Base-by-base conservation (phyloP, 2,329 filamentous ascomycete species). In the Fusarium virguliforme region DNA sequence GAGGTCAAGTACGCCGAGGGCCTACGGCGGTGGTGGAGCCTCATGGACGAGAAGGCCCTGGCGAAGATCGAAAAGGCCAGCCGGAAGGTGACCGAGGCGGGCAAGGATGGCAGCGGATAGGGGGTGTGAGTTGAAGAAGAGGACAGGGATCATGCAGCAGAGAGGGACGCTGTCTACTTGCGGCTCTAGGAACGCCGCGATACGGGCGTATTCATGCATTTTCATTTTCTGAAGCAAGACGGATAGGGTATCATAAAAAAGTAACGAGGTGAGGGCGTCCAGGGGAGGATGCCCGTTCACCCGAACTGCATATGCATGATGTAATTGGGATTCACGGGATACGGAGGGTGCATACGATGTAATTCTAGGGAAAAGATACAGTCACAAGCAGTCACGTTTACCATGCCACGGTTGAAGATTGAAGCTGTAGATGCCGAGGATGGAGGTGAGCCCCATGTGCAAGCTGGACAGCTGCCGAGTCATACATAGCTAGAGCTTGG, bases 1-100 rank as follows among this genome's bases (percentile, higher is more conserved):
- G 89, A 90, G 78, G 81, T 80, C 55, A 80, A 79, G 30, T 86
- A 89, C 70, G 84, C 87, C 60, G 76, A 75, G 50, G 80, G 82
- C 59, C 77, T 91, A 69, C 82, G 82, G 69, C 80, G 81, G 51
- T 88, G 86, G 84, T 88, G 84, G 76, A 74, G 75, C 28, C 75
- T 82, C 48, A 77, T 90, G 56, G 87, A 88, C 68, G 81, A 79
- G 4, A 82, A 78, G 68, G 79, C 85, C 2, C 79, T 79, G 74
- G 81, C 74, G 4, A 88, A 84, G 79, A 76, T 90, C 63, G 82
- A 84, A 46, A 84, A 80, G 75, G 87, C 85, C 32, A 87, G 73
- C 50, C 75, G 77, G 53, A 81, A 79, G 74, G 68, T 78, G 56
- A 61, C 73, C 28, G 75, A 78, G 61, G 75, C 71, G 22, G 73